A percentile compares a stretch with the other conserved stretches of the same genome.
Evolutionary conservation across 495 filamentous ascomycete genomes (phyloP).

Genomic region (Durotheca rogersii): DNA sequence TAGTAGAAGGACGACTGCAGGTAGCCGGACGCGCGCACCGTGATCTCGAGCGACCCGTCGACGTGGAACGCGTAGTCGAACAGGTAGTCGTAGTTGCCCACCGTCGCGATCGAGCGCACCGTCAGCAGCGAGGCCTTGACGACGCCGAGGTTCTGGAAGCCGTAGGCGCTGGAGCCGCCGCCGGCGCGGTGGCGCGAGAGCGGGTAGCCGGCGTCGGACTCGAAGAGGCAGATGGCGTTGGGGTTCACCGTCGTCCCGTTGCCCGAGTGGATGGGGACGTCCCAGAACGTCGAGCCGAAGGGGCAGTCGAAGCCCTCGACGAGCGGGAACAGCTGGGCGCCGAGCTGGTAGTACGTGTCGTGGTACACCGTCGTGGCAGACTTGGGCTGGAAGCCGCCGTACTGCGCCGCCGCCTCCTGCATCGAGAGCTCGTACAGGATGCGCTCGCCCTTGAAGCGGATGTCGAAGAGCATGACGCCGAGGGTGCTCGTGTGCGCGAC

Average conservation of each 20-base stretch:
- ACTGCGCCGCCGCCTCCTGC: conserved; percentile 57
- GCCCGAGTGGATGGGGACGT: conserved; percentile 38
- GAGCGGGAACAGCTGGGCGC: conserved; percentile 44
- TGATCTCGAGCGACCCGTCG: conserved; percentile 56
- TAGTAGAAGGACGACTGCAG: conserved; percentile 55
- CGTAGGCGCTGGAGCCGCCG: conserved; percentile 34
- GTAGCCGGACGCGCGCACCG: conserved; percentile 59
- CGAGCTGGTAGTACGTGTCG: conserved; percentile 50
- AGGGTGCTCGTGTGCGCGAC: conserved; percentile 47
- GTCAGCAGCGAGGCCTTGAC: conserved; percentile 50
- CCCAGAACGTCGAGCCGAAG: conserved; percentile 49
- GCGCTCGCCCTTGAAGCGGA: conserved; percentile 55
- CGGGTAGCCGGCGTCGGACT: conserved; percentile 50
- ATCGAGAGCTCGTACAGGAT: conserved; percentile 58
- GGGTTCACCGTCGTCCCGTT: conserved; percentile 39
- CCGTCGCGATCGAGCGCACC: conserved; percentile 48
- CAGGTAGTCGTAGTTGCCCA: conserved; percentile 58
- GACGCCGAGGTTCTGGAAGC: conserved; percentile 41
- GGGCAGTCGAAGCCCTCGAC: conserved; percentile 58
- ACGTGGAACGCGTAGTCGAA: conserved; percentile 55
- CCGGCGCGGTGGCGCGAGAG: conserved; percentile 48
- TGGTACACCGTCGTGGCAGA: conserved; percentile 45
- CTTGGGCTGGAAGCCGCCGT: conserved; percentile 54
- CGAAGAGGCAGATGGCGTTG: conserved; percentile 55
- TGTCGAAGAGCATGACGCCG: conserved; percentile 51